Percentiles rank a stretch among this genome's conserved stretches.
These are phyloP conservation scores for Mallotus japonicus DNA, from an alignment of 441 rosid species.

Conservation along the genomic window DNA sequence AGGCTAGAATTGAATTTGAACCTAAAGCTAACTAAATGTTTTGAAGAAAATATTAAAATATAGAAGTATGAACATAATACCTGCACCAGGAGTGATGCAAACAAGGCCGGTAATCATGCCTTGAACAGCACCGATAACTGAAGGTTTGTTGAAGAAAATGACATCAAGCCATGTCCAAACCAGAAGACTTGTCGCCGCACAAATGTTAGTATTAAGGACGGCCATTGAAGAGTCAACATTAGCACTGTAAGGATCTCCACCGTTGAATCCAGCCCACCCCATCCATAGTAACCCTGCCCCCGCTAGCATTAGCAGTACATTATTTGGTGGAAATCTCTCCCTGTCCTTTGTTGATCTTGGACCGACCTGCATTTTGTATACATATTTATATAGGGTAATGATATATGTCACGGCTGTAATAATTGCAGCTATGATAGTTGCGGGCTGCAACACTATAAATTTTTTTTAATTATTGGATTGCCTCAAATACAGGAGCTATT, in stretches of 20 bases:
- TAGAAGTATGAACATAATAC: constrained; percentile 8
- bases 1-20: no score
- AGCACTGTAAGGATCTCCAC: constrained; percentile 57
- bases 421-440: no score
- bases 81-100: constrained; percentile 63
- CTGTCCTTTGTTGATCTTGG: constrained; percentile 49
- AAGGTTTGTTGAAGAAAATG: constrained; percentile 55
- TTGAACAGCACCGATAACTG: constrained; percentile 61
- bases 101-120: constrained; percentile 70
- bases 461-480: no score
- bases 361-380: constrained; percentile 37
- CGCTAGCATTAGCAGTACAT: constrained; percentile 44
- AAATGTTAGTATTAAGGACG: constrained; percentile 56
- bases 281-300: constrained; percentile 62
- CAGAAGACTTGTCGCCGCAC: constrained; percentile 59
- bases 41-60: no score
- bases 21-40: no score
- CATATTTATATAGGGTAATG: no score
- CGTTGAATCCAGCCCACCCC: constrained; percentile 71
- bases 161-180: constrained; percentile 68
- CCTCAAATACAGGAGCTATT: no score
- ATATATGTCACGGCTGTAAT: no score
- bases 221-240: constrained; percentile 56
- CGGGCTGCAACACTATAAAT: no score
- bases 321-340: constrained; percentile 60